These are phyloP conservation scores for Sequoia sempervirens DNA, from an alignment of 75 land plant genomes.

Conservation along the genomic window DNA sequence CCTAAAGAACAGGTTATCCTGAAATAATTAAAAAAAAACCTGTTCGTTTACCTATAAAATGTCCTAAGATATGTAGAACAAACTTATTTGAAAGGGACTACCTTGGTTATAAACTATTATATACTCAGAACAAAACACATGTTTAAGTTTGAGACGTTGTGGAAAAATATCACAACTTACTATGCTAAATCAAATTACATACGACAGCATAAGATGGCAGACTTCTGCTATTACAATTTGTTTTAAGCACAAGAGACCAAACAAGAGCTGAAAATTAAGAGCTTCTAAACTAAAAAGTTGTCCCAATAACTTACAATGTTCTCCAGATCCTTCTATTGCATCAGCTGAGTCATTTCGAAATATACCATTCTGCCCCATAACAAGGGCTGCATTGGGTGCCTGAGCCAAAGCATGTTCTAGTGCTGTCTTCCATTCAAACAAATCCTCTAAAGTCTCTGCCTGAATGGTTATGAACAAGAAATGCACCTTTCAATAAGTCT, in stretches of 20 bases:
- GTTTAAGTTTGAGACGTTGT: not conserved
- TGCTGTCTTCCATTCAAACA: slow-evolving; percentile 93
- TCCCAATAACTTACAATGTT: slow-evolving; percentile 43
- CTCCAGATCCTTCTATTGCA: slow-evolving; percentile 59
- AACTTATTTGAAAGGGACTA: not conserved
- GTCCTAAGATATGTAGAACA: not conserved
- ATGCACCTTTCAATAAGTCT: not conserved
- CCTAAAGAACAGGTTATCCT: not conserved
- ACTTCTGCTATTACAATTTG: not conserved
- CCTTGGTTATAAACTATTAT: not conserved
- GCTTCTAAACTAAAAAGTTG: not conserved
- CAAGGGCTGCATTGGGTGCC: slow-evolving; percentile 80
- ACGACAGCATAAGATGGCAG: not conserved
- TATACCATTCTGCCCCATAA: slow-evolving; percentile 76
- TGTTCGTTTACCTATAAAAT: not conserved
- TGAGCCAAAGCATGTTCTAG: slow-evolving; percentile 86
- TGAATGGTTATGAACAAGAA: slow-evolving; percentile 18
- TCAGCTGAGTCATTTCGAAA: slow-evolving; percentile 80
- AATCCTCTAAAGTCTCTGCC: slow-evolving; percentile 94
- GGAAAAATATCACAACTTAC: not conserved
- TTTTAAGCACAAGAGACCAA: not conserved
- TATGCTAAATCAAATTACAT: not conserved
- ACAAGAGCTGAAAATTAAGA: not conserved
- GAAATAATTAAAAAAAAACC: not conserved
- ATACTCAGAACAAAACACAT: not conserved